Evolutionary conservation across 805 yeast species (phyloP).

Genomic region (Candida lessepsii): DNA sequence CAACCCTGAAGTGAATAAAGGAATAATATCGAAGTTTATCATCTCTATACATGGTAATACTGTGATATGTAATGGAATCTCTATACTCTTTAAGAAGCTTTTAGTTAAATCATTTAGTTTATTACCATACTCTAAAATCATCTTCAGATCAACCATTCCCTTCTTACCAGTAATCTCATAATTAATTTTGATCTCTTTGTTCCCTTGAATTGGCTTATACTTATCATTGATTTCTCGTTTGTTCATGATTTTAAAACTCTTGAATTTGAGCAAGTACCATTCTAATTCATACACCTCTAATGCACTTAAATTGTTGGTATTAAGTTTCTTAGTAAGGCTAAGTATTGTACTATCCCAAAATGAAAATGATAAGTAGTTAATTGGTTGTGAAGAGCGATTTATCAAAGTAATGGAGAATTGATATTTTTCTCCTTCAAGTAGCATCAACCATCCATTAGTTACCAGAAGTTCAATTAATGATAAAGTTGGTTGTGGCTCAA

Average conservation of each 20-base stretch:
- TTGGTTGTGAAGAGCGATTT: constrained; percentile 57
- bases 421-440: constrained; percentile 73
- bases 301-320: constrained; percentile 45
- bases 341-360: constrained; percentile 74
- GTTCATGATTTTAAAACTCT: constrained; percentile 55
- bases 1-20: constrained; percentile 39
- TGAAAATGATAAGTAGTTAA: constrained; percentile 58
- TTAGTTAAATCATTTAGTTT: constrained; percentile 20
- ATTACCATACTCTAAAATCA: constrained; percentile 63
- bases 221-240: constrained; percentile 38
- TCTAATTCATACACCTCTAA: constrained; percentile 75
- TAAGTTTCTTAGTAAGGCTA: constrained; percentile 55
- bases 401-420: constrained; percentile 49
- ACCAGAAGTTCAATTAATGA: constrained; percentile 51
- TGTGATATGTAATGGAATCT: constrained; percentile 67
- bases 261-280: constrained; percentile 57
- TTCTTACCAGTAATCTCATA: constrained; percentile 69
- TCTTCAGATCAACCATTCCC: constrained; percentile 64
- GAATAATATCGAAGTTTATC: constrained; percentile 73
- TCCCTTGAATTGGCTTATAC: constrained; percentile 39
- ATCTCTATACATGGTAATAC: constrained; percentile 73
- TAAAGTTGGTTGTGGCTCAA: constrained; percentile 60
- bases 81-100: constrained; percentile 51
- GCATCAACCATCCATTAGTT: constrained; percentile 66
- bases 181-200: constrained; percentile 44